A percentile compares a stretch with the other conserved stretches of the same genome.
Conservation (phyloP, 1,284 basidiomycete genomes). For the Papiliotrema laurentii region DNA sequence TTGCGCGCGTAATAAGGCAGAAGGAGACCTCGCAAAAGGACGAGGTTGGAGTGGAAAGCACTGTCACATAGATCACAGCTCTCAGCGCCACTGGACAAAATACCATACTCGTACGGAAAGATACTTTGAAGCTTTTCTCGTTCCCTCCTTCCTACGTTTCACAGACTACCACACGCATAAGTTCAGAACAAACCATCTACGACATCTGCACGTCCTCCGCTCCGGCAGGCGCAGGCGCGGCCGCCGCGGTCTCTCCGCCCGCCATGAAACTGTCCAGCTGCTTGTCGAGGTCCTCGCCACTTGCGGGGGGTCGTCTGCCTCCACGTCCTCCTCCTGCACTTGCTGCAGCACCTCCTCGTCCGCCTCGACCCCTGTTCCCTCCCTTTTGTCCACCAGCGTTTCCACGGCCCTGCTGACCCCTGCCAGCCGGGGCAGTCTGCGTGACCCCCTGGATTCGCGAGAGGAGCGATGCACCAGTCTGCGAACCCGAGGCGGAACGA, state of each 20-base stretch:
- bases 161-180: no score
- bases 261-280: slow-evolving; percentile 87
- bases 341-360: slow-evolving; percentile 41
- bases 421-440: neutral
- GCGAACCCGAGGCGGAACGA: neutral
- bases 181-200: no score
- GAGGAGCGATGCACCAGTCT: slow-evolving; percentile 19
- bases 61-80: no score
- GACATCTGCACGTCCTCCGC: neutral
- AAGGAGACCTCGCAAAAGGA: no score
- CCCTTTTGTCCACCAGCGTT: neutral
- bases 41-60: no score
- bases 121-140: no score
- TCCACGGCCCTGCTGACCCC: slow-evolving; percentile 22
- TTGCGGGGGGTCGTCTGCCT: slow-evolving; percentile 57
- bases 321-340: slow-evolving; percentile 33
- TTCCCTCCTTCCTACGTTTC: no score
- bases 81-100: no score
- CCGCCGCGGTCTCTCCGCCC: neutral
- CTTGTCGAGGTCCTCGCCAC: slow-evolving; percentile 78
- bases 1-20: no score
- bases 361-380: neutral
- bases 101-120: no score
- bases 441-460: slow-evolving; percentile 20
- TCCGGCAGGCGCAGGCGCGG: no score